Evolutionary conservation across 1,284 basidiomycete genomes (phyloP), one percentile per base, ranked within the genome.

Genomic region (Neonothopanus nambi): DNA sequence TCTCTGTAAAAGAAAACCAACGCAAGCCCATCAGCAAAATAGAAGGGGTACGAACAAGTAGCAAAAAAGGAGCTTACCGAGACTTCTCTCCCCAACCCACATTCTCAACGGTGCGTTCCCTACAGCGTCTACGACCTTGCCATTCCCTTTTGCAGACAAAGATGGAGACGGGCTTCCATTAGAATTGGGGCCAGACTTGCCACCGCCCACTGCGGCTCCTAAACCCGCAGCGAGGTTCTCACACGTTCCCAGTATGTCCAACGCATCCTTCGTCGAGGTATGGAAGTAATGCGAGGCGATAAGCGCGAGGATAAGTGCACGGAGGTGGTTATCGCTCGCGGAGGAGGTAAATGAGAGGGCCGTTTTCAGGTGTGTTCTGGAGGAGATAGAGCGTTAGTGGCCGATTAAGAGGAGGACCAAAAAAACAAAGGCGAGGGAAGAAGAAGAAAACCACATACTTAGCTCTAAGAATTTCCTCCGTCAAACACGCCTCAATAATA

Each of bases 191-290:
- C 48, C 61, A 30, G 42, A 8, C 3, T 8, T n/a, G 17, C 41
- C 36, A 24, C 46, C 46, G 3, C 59, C 68, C n/a, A 65, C 59
- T 17, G 71, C 70, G 3, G 80, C 82, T n/a, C 88, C 87, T 47
- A 90, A 74, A 5, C 87, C 87, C 2, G 82, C 82, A 0, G 82
- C 85, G 3, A 91, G 73, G 61, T 84, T 82, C 59, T 84, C 84
- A 47, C 82, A 84, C 1, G 84, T 82, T 12, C 73, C 73, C 1
- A 91, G 67, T 72, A 88, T 85, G 44, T 74, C 71, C 60, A 77
- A 70, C 4, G 88, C 87, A 59, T 89, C 82, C n/a, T 82, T 78
- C 1, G 75, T 75, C 0, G 86, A 79, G 0, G 87, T 90, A 56
- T 87, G 80, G 24, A 86, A 61, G 58, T 89, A 91, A 57, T 89